A percentile compares a stretch with the other conserved stretches of the same genome.
phyloP scores from a whole-genome alignment of 179 eudicot genomes.

The Gypsophila paniculata region DNA sequence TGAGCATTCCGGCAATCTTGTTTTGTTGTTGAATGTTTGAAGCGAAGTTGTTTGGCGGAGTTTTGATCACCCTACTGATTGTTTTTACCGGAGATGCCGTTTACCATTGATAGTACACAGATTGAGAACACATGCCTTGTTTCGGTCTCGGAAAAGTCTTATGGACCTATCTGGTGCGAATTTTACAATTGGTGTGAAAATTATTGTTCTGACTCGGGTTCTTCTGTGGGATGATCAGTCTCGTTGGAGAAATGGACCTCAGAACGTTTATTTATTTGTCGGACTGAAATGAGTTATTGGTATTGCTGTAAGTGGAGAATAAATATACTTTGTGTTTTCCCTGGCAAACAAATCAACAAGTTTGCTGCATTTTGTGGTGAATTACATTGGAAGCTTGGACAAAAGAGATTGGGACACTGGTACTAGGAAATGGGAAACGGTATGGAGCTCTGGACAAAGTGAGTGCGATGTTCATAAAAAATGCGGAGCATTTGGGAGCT shows the following conservation, averaged over 20 bases:
- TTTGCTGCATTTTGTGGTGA: conserved; percentile 19
- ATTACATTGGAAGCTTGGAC: conserved; percentile 15
- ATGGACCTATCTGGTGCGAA: conserved; percentile 34
- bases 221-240: conserved; percentile 26
- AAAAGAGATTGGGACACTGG: conserved; percentile 20
- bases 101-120: not conserved
- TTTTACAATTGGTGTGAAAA: conserved; percentile 19
- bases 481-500: conserved; percentile 47
- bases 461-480: conserved; percentile 38
- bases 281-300: conserved; percentile 18
- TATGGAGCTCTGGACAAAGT: conserved; percentile 14
- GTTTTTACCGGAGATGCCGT: conserved; percentile 18
- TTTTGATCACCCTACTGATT: conserved; percentile 26
- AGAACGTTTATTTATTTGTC: conserved; percentile 27
- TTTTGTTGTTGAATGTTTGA: conserved; percentile 6
- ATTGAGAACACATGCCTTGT: not conserved
- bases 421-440: conserved; percentile 22
- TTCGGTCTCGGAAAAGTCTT: conserved; percentile 33
- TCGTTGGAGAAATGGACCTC: conserved; percentile 31
- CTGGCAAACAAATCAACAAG: not conserved
- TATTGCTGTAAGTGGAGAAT: conserved; percentile 6
- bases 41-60: conserved; percentile 22
- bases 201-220: conserved; percentile 7
- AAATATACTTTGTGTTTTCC: conserved; percentile 8
- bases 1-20: conserved; percentile 27